Evolutionary conservation across 148 eudicot species (phyloP), one percentile per base, ranked within the genome.

Genomic region (Rhododendron griersonianum): DNA sequence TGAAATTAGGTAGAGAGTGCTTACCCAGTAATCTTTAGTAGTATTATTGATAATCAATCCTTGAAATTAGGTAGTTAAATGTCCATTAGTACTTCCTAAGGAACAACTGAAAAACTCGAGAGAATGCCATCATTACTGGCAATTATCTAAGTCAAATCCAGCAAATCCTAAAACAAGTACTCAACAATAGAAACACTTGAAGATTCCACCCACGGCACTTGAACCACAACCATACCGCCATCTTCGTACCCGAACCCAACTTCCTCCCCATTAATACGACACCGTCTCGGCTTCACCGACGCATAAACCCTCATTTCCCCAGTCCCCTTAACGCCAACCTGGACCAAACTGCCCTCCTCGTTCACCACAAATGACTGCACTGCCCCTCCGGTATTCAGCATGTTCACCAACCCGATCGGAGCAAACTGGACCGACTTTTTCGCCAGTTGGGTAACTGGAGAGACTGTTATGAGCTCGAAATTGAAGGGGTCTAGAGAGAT

Each of bases 391-490:
- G 94, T 84, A 84, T 93, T 93, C 73, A 93, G 90, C 94, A 93
- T 93, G 79, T 93, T 93, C 61, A 87, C 92, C 37, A 93, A 76
- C 39, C 96, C 96, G 14, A 93, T 93, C 0, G 97, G 95, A 48
- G 98, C 98, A 79, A 96, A 94, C 33, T 94, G 91, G n/a, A 91
- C 82, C 1, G 85, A 76, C 19, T 81, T 84, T 73, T 84, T 82
- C 2, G 89, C 89, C 59, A 92, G 74, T 1, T 3, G 51, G 16
- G 85, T 82, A 19, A 94, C 90, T 0, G 99, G 99, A 51, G 96
- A 91, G 25, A 95, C 96, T 0, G 94, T 89, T 7, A 95, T 86
- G 85, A 96, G 97, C 91, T 96, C 99, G 37, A 93, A 96, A 41
- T 84, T 86, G 81, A 96, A 96, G 11, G 98, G 95, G 19, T 95